A percentile compares a stretch with the other conserved stretches of the same genome.
phyloP scores from a whole-genome alignment of 257 asterid species.

The Nicotiana undulata region DNA sequence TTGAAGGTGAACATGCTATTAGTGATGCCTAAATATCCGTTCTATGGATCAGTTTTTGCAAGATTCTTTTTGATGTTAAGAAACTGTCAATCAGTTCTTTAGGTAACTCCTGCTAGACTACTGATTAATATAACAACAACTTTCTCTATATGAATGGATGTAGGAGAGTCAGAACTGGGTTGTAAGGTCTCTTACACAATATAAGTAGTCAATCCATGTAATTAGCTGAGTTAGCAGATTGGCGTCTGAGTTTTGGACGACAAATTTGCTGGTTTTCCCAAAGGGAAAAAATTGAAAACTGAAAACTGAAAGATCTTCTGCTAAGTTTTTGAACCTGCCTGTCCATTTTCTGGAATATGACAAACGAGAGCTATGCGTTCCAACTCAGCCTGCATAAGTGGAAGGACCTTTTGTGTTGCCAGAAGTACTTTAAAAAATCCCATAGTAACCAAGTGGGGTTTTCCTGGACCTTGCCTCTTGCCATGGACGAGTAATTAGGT shows the following conservation, averaged over 20 bases:
- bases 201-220: background rate
- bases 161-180: background rate
- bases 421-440: background rate
- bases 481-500: background rate
- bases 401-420: conserved; percentile 4
- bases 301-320: background rate
- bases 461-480: background rate
- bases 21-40: background rate
- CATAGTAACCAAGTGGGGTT: background rate
- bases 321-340: background rate
- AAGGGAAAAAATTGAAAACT: background rate
- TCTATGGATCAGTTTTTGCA: background rate
- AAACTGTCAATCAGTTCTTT: background rate
- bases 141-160: background rate
- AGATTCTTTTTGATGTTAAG: background rate
- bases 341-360: background rate
- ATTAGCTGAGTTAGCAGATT: background rate
- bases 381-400: background rate
- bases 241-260: background rate
- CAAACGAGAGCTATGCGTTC: background rate
- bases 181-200: background rate
- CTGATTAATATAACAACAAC: background rate
- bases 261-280: background rate
- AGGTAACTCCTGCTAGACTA: background rate
- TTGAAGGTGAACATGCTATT: conserved; percentile 52